phyloP scores from a whole-genome alignment of 495 filamentous ascomycete genomes.

The Talaromyces stipitatus region DNA sequence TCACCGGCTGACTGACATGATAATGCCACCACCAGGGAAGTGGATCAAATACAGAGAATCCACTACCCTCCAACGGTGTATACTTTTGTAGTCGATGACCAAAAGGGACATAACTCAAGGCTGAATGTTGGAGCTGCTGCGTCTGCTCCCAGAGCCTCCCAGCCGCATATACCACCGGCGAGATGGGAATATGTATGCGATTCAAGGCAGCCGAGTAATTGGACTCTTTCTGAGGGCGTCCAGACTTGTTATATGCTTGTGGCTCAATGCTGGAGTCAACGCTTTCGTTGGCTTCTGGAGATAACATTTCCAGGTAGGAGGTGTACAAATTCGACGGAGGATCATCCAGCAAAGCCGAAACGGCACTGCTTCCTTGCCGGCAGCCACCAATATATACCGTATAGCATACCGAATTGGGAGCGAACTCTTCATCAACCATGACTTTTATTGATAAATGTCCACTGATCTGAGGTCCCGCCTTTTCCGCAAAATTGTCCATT shows the following conservation, averaged over 20 bases:
- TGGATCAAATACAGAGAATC: slow-evolving; percentile 28
- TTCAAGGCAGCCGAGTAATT: not conserved
- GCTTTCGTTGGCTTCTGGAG: slow-evolving; percentile 7
- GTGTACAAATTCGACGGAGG: slow-evolving; percentile 14
- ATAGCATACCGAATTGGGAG: slow-evolving; percentile 28
- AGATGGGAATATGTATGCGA: not conserved
- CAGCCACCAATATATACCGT: slow-evolving; percentile 32
- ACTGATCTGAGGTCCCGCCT: slow-evolving; percentile 43
- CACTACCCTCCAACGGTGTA: slow-evolving; percentile 10
- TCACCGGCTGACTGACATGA: slow-evolving; percentile 30
- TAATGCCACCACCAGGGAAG: slow-evolving; percentile 42
- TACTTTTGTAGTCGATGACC: not conserved
- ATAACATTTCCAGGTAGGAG: slow-evolving; percentile 31
- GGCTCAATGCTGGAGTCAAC: not conserved
- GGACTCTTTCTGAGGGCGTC: not conserved
- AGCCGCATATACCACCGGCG: not conserved
- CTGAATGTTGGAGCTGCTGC: not conserved
- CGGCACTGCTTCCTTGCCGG: slow-evolving; percentile 23
- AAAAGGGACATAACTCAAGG: not conserved
- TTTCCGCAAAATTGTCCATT: slow-evolving; percentile 47
- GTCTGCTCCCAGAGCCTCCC: not conserved
- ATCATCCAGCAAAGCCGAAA: slow-evolving; percentile 17
- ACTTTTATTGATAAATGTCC: slow-evolving; percentile 67
- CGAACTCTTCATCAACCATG: slow-evolving; percentile 45
- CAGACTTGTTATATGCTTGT: not conserved